Base-by-base conservation (phyloP, 805 yeast species). In the Cyberlindnera sargentensis region DNA sequence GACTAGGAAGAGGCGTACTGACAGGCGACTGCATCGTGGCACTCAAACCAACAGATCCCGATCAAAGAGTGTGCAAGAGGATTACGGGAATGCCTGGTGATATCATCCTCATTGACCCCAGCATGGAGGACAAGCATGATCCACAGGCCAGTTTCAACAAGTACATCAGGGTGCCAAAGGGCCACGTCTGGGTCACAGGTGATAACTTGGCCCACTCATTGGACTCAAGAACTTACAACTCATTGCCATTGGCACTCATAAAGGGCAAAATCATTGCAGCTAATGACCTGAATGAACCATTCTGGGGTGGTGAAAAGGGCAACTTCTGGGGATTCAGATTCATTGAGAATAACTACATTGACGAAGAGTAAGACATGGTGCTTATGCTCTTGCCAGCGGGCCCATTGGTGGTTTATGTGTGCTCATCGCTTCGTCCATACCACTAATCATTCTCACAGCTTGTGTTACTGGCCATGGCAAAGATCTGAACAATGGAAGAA, bases 81-180 rank as follows among this genome's bases (percentile, higher is more conserved):
- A 81, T 93, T 24, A 82, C 95, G 0, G 99, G 98, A 0, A 83
- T 91, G 95, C 95, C 97, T 0, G 98, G 98, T 1, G 98, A 91
- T 66, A 58, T 81, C 15, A 76, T 93, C 4, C 61, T 83, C 42
- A 71, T 85, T 3, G 97, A 93, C 59, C 97, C 97, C 9, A 76
- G 88, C 36, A 70, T 75, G 45, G 42, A 50, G 29, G 51, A 51
- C 35, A 46, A 46, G 5, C 47, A 43, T 28, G 47, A 43, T 15
- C 45, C 42, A n/a, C 47, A 50, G 26, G 61, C 58, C 4, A 50
- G 55, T 20, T 62, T 60, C 40, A 49, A 65, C 37, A 74, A 76
- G 44, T 87, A 70, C 61, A 80, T 91, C 7, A 71, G 68, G 44
- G 90, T 93, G 0, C 99, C 99, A 1, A 78, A 81, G 51, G 99